Evolutionary conservation across 176 grass and related monocot species (phyloP).

Genomic region (Neostapfia colusana): DNA sequence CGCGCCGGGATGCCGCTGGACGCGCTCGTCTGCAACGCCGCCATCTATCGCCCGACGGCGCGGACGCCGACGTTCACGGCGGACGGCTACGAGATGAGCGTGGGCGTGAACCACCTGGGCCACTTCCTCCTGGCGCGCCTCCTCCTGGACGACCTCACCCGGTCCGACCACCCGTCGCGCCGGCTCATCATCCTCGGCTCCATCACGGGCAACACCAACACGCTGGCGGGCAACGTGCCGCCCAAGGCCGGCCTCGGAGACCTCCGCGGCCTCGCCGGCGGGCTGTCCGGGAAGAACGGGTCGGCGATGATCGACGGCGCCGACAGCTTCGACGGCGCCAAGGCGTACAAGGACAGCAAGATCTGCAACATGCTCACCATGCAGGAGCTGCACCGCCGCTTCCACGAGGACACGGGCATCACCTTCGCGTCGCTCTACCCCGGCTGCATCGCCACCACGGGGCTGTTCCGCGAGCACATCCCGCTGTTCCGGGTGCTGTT

Average conservation of each 20-base stretch:
- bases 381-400: conserved; percentile 88
- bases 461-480: conserved; percentile 80
- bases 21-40: conserved; percentile 87
- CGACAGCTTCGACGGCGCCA: conserved; percentile 74
- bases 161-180: conserved; percentile 73
- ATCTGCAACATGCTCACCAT: conserved; percentile 97
- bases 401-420: conserved; percentile 85
- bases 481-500: conserved; percentile 70
- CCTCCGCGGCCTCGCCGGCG: conserved; percentile 56
- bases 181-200: conserved; percentile 88
- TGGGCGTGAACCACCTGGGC: conserved; percentile 86
- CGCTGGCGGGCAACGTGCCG: conserved; percentile 77
- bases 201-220: conserved; percentile 94
- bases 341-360: conserved; percentile 99
- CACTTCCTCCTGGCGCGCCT: conserved; percentile 81
- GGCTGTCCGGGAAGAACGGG: conserved; percentile 37
- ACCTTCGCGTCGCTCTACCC: conserved; percentile 87
- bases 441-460: conserved; percentile 83
- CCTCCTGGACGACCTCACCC: conserved; percentile 58
- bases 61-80: conserved; percentile 73
- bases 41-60: conserved; percentile 81
- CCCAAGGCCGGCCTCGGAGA: conserved; percentile 85
- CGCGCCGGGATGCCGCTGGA: conserved; percentile 68
- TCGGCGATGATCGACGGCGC: conserved; percentile 88
- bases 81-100: conserved; percentile 86